Evolutionary conservation across 2,329 filamentous ascomycete species (phyloP), one percentile per base, ranked within the genome.

Genomic region (Colletotrichum echinochloae): DNA sequence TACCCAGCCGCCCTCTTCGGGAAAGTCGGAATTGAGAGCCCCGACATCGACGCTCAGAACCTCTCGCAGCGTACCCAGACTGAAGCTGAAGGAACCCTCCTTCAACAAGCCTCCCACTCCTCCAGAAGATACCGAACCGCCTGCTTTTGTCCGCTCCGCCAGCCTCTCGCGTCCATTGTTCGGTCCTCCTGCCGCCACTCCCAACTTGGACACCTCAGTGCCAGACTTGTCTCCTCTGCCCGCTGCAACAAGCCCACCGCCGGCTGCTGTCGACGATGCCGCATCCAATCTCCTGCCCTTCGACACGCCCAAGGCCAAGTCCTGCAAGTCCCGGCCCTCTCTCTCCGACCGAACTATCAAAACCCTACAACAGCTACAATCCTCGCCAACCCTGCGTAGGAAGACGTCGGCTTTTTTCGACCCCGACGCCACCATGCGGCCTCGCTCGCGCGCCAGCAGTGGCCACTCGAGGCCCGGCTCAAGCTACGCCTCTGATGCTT

Each of bases 301-400:
- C 5, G 77, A 76, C 33, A 72, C 72, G 12, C 66, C 74, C 23
- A 67, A n/a, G 28, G 65, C 56, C 35, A 67, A 33, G 41, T 63
- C 46, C 66, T 72, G 35, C 75, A 79, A 79, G 39, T 77, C 81
- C 1, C 77, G 82, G 63, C 84, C 88, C 61, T 95, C 93, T 0
- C 84, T 98, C 5, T 90, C 92, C 0, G 95, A 98, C 75, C 87
- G 95, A 68, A 97, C 95, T 0, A 91, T 97, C 51, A 94, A 97
- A 78, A 97, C 94, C 0, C 83, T 98, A 7, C 88, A 94, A 3
- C 88, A 90, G 56, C 83, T 97, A 37, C 93, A 94, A 0, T 90
- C 93, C 0, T 96, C 94, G 0, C 94, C 95, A 5, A 89, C 88
- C 0, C 80, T 92, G 55, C 88, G 86, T 62, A 89, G 89, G 69